These are phyloP conservation scores for Marasmius tenuissimus DNA, from an alignment of 1,284 basidiomycete genomes.

Conservation along the genomic window DNA sequence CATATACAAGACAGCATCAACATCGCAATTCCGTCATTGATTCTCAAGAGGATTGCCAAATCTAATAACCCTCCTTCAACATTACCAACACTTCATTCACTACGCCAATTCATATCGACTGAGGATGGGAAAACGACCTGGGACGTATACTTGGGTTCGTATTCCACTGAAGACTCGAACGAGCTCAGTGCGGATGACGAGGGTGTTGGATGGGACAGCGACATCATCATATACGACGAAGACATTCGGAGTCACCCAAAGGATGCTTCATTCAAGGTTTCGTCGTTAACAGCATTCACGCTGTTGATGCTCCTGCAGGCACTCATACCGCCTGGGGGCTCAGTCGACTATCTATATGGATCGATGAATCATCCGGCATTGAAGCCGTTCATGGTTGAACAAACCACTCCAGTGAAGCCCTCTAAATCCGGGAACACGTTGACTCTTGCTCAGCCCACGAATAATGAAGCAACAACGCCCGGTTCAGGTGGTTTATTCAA, in stretches of 20 bases:
- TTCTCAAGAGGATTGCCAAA: conserved; percentile 80
- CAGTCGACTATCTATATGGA: background rate
- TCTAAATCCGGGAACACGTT: background rate
- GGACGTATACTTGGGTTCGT: conserved; percentile 55
- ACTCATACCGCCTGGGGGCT: background rate
- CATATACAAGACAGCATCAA: conserved; percentile 74
- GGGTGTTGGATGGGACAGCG: conserved; percentile 64
- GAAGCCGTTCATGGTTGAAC: background rate
- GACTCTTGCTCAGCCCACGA: background rate
- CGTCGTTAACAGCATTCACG: background rate
- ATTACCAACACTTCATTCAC: conserved; percentile 61
- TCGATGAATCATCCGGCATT: background rate
- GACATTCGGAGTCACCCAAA: conserved; percentile 41
- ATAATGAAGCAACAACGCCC: background rate
- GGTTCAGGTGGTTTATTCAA: background rate
- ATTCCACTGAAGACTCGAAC: background rate
- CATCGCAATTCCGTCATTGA: conserved; percentile 82
- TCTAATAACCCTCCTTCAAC: conserved; percentile 44
- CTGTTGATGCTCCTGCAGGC: background rate
- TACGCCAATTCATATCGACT: conserved; percentile 79
- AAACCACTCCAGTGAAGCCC: background rate
- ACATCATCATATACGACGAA: conserved; percentile 74
- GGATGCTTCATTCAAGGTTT: background rate
- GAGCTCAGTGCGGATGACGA: background rate
- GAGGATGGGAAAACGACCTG: conserved; percentile 66